phyloP scores from a whole-genome alignment of 305 asterid genomes.

The Plantago rigida region DNA sequence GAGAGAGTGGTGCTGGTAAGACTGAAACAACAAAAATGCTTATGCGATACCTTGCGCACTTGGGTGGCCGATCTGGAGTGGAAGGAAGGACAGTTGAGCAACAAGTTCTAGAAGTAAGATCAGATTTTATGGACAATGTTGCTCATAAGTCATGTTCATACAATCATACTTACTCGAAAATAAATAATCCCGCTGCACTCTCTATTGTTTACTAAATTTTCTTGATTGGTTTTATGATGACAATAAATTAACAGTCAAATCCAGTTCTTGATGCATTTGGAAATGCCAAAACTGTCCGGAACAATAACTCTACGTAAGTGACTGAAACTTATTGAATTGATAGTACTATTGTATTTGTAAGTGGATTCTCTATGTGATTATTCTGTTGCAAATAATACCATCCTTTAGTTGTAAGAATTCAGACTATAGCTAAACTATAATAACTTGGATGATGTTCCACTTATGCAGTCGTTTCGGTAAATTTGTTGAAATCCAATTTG shows the following conservation, averaged over 20 bases:
- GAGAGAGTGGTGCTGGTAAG: constrained; percentile 99
- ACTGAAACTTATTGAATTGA: constrained; percentile 1
- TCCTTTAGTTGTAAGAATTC: too few species aligned
- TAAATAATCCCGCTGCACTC: constrained; percentile 1
- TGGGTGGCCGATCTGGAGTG: constrained; percentile 96
- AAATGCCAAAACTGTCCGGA: constrained; percentile 87
- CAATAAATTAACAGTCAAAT: constrained; percentile 45
- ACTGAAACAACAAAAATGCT: constrained; percentile 99
- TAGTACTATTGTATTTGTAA: neutral
- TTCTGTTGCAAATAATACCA: neutral
- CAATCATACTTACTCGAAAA: constrained; percentile 14
- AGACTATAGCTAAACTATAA: constrained; percentile 15
- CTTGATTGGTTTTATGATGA: constrained; percentile 28
- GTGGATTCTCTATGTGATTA: constrained; percentile 1
- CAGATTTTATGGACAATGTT: constrained; percentile 19
- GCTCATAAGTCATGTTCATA: neutral
- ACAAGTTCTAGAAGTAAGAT: constrained; percentile 92
- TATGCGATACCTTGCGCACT: constrained; percentile 91
- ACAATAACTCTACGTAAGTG: constrained; percentile 92
- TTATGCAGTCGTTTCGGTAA: constrained; percentile 88
- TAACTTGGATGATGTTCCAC: constrained; percentile 25
- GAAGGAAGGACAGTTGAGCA: constrained; percentile 99
- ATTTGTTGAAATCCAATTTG: constrained; percentile 98
- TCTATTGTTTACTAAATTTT: constrained; percentile 25
- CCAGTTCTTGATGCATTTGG: constrained; percentile 99